Evolutionary conservation across 1,139 yeast genomes (phyloP).

Genomic region (Suhomyces wounanorum): DNA sequence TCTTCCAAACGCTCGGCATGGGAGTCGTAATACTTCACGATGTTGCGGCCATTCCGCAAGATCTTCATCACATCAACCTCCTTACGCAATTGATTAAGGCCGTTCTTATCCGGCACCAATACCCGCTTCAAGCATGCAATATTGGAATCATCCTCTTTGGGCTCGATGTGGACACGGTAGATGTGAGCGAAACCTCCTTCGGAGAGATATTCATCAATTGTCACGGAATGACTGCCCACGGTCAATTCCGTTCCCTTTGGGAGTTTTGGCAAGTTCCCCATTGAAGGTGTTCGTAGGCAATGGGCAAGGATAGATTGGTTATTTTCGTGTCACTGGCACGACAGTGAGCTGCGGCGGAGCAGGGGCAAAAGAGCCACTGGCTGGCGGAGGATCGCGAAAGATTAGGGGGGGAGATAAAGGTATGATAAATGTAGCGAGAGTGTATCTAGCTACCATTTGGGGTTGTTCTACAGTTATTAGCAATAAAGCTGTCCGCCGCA

Average conservation of each 20-base stretch:
- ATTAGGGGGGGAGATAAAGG: not conserved
- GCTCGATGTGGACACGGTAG: slow-evolving; percentile 56
- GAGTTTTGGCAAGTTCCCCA: slow-evolving; percentile 36
- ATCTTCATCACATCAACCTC: slow-evolving; percentile 84
- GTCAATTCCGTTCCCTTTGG: slow-evolving; percentile 42
- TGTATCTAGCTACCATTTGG: not conserved
- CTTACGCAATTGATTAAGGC: slow-evolving; percentile 63
- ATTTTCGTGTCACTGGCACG: slow-evolving; percentile 3
- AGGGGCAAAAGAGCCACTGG: not conserved
- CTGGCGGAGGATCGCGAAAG: not conserved
- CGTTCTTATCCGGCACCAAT: slow-evolving; percentile 68
- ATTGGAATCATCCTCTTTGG: slow-evolving; percentile 35
- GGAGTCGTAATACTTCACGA: slow-evolving; percentile 73
- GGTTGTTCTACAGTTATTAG: too few relatives aligned
- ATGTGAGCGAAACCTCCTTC: slow-evolving; percentile 59
- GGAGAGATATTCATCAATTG: slow-evolving; percentile 40
- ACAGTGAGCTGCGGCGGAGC: not conserved
- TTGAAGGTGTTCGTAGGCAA: slow-evolving; percentile 6
- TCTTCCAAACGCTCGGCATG: slow-evolving; percentile 66
- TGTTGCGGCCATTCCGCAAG: slow-evolving; percentile 53
- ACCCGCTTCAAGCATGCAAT: slow-evolving; percentile 75
- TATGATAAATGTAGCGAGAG: not conserved
- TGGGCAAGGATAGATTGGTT: not conserved
- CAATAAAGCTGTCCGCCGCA: too few relatives aligned
- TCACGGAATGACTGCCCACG: slow-evolving; percentile 46